Evolutionary conservation across 371 early-diverging fungal genomes (phyloP), one percentile per base, ranked within the genome.

Genomic region (Mortierella sp.): DNA sequence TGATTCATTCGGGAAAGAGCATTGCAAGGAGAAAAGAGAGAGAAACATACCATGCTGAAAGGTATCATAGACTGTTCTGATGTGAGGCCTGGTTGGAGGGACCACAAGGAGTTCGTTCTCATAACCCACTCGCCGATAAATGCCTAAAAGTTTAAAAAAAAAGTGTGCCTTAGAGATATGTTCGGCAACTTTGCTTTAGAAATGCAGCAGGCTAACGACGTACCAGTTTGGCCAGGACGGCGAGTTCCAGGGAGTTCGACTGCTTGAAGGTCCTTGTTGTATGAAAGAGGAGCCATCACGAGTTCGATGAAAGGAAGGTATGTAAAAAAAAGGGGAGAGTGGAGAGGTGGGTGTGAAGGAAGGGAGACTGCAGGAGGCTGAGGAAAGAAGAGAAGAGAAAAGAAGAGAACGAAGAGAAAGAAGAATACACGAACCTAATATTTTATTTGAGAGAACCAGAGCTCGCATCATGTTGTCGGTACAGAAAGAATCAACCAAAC

Each of bases 151-250:
- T n/a, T n/a, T 34, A 51, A 43, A 31, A 34, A 59, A 8, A 54
- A 50, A 28, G 6, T 6, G 37, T 50, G 16, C 16, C 0, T 50
- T 50, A 50, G 50, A 50, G 16, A 50, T 16, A 3, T 14, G 16
- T 16, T 50, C 50, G 50, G 5, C 54, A 5, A 8, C 16, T 44
- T 24, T 21, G n/a, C 54, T 54, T 54, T 5, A 50, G 16, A 1
- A 48, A 8, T 1, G n/a, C 24, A 1, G 26, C 2, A 28, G 26
- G 6, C 28, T 37, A 16, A 46, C 3, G 14, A 43, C 19, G 10
- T 79, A 83, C 87, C 84, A 3, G 87, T 83, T 71, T 87, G 84
- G 19, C 87, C 84, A 10, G 83, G 81, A 3, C 83, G 77, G 19
- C 73, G 70, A 13, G 84, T 79, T 19, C 81, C 79, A 14, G 87